Base-by-base conservation (phyloP, 2,329 filamentous ascomycete species). In the Laburnicola sp. region DNA sequence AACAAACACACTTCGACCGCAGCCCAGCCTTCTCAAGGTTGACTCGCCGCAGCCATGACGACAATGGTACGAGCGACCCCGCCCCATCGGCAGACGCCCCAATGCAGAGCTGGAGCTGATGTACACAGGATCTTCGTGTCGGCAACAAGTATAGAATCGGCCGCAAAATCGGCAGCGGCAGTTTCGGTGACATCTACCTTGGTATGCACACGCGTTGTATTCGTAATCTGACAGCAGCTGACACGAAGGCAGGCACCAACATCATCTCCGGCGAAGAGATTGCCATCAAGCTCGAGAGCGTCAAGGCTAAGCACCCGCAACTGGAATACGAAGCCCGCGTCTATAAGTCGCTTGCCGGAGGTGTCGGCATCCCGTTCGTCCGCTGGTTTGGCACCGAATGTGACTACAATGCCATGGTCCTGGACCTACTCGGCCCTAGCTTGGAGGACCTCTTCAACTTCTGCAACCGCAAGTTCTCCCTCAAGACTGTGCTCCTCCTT, bases 61-160 rank as follows among this genome's bases (percentile, higher is more conserved):
- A 84, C 82, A 73, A 85, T 85, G 82, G 82, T 85, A 77, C 65
- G 77, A 70, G 45, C 38, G 47, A 51, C 61, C 68, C 68, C 73
- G 69, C 73, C 68, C 68, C 37, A 37, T 45, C 54, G 38, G 48
- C 51, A 43, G 42, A 53, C 48, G 52, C 51, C 45, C 28, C 48
- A 44, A 47, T 53, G 44, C 54, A 46, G 54, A 51, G 52, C 49
- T 48, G 51, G 49, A 57, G 58, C 68, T 71, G 56, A 70, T 66
- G 53, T 31, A 53, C 36, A 26, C 69, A 97, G 93, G 94, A 99
- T 85, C 86, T 99, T 70, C 91, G 94, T 72, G 94, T 99, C 78
- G 94, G 94, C 78, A 97, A 97, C 77, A 97, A 99, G 75, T 99
- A 99, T 86, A 91, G 94, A 69, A 97, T 99, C 76, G 94, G 94